phyloP scores from a whole-genome alignment of 495 filamentous ascomycete genomes.

The Aspergillus leporis region DNA sequence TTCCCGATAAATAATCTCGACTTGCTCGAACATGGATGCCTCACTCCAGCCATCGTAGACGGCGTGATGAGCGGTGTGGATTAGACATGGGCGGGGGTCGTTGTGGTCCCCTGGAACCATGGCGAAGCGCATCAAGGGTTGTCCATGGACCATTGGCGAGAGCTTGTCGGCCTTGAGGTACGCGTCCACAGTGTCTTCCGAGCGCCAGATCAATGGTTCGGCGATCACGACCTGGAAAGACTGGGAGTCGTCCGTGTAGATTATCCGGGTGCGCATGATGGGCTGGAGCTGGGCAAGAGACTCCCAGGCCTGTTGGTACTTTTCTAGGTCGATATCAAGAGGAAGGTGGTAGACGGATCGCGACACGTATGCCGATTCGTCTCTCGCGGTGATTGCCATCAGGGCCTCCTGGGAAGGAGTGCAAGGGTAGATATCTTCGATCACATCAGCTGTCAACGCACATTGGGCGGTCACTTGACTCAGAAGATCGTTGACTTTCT shows the following conservation, averaged over 20 bases:
- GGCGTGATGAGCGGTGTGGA: constrained; percentile 35
- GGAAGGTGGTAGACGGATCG: constrained; percentile 12
- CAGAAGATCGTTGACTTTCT: background rate
- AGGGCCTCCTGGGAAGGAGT: background rate
- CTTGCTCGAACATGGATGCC: constrained; percentile 13
- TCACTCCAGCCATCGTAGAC: constrained; percentile 33
- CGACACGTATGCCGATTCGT: constrained; percentile 14
- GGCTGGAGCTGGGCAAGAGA: constrained; percentile 26
- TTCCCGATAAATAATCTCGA: constrained; percentile 13
- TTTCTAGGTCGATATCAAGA: constrained; percentile 6
- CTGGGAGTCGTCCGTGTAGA: constrained; percentile 17
- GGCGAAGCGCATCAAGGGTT: constrained; percentile 44
- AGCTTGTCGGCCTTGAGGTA: constrained; percentile 40
- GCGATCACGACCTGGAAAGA: constrained; percentile 11
- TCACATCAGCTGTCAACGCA: background rate
- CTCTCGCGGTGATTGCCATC: background rate
- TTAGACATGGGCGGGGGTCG: constrained; percentile 14
- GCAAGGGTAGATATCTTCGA: constrained; percentile 1
- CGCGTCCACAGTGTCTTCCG: constrained; percentile 5
- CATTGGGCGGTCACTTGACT: background rate
- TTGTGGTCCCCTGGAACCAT: constrained; percentile 24
- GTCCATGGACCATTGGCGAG: constrained; percentile 43
- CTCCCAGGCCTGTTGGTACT: constrained; percentile 43
- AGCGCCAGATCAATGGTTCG: constrained; percentile 9
- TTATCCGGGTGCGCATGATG: constrained; percentile 46